phyloP scores from a whole-genome alignment of 2,329 filamentous ascomycete genomes.

The Diaporthe citrichinensis region DNA sequence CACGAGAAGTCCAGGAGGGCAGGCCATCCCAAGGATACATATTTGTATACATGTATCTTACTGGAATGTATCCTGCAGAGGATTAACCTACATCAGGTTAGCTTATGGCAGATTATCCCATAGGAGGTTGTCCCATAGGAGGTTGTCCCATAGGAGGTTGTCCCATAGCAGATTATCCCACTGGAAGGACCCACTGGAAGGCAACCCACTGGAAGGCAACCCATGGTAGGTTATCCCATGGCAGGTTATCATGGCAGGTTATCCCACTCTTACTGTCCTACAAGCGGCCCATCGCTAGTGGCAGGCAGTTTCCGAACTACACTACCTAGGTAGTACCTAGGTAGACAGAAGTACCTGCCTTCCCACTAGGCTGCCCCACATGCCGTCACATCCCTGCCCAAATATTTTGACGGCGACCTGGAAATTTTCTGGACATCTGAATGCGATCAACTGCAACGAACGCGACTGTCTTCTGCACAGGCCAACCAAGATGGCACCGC shows the following conservation, averaged over 20 bases:
- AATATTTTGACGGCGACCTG: not conserved
- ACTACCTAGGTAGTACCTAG: too few species aligned
- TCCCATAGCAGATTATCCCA: not conserved
- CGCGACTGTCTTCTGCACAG: not conserved
- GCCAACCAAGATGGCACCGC: conserved; percentile 34
- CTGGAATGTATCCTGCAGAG: not conserved
- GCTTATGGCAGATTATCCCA: not conserved
- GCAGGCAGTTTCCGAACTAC: not conserved
- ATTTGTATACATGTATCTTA: too few species aligned
- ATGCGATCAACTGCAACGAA: not conserved
- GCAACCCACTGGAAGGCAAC: not conserved
- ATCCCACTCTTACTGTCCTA: not conserved
- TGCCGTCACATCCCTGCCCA: conserved; percentile 21
- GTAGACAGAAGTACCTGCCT: not conserved
- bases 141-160: not conserved
- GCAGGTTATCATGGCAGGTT: not conserved
- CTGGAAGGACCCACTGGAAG: not conserved
- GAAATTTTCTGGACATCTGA: conserved; percentile 29
- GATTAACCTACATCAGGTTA: not conserved
- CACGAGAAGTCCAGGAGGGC: not conserved
- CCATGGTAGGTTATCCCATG: not conserved
- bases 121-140: not conserved
- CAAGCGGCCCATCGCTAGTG: not conserved
- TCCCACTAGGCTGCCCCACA: conserved; percentile 3
- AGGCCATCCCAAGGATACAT: not conserved